These are phyloP conservation scores for Tylopilus vinaceipallidus DNA, from an alignment of 768 basidiomycete genomes.

Conservation along the genomic window DNA sequence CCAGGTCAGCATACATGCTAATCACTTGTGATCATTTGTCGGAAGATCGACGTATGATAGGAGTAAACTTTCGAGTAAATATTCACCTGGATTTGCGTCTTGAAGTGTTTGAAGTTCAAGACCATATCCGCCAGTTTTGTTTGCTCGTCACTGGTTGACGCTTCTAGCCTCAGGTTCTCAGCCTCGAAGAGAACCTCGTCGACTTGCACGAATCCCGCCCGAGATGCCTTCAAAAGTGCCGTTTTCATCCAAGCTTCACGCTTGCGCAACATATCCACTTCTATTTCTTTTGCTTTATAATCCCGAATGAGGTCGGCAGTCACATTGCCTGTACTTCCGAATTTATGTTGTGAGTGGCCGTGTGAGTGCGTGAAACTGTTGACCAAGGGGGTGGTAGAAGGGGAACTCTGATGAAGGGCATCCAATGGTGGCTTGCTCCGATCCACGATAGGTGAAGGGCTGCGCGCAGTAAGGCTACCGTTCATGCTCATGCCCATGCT, in stretches of 20 bases:
- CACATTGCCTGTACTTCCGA: conserved; percentile 63
- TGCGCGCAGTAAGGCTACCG: conserved; percentile 45
- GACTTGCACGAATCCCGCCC: conserved; percentile 72
- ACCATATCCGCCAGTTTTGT: conserved; percentile 65
- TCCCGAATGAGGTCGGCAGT: conserved; percentile 77
- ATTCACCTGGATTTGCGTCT: conserved; percentile 81
- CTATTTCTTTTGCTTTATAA: conserved; percentile 77
- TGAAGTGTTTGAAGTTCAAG: conserved; percentile 83
- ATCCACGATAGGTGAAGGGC: conserved; percentile 58
- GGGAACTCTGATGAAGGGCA: conserved; percentile 50
- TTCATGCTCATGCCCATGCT: conserved; percentile 54
- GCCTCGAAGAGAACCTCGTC: conserved; percentile 48
- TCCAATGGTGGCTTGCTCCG: conserved; percentile 57
- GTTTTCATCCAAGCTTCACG: conserved; percentile 86
- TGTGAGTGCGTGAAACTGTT: conserved; percentile 51
- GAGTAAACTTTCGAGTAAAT: not conserved
- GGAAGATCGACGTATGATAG: not conserved
- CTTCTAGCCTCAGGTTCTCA: conserved; percentile 34
- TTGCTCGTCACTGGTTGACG: conserved; percentile 40
- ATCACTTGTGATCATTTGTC: not conserved
- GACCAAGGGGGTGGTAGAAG: conserved; percentile 41
- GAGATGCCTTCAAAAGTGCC: conserved; percentile 70
- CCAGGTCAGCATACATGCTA: conserved; percentile 8
- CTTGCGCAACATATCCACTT: conserved; percentile 72
- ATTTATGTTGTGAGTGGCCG: conserved; percentile 33